Evolutionary conservation across 1,139 yeast genomes (phyloP), one percentile per base, ranked within the genome.

Genomic region (Diutina siamensis): DNA sequence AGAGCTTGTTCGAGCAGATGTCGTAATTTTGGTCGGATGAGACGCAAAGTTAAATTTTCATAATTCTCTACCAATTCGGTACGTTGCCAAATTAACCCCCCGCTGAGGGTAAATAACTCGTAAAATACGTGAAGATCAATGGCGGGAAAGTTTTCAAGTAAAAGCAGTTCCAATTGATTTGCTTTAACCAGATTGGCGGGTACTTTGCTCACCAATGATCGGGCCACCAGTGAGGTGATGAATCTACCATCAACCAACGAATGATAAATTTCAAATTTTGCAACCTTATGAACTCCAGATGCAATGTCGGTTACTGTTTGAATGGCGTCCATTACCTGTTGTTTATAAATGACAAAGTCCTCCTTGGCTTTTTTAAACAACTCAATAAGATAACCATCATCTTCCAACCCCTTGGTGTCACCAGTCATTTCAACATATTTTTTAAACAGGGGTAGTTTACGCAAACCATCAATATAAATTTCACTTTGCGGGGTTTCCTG

Each of bases 371-470:
- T 44, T 3, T 53, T 44, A 41, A 62, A 58, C 17, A 60, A 48
- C 10, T 48, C 48, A 1, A 51, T 44, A 4, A 65, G 47, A 13
- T 48, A 48, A 3, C 51, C 51, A 46, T 62, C 57, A 20, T 55
- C 51, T 4, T 49, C 49, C 18, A 68, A 51, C 31, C 20, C 28
- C 18, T 10, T 15, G 38, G 20, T 45, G 35, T 34, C 40, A 18
- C 4, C 20, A 25, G 27, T 44, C 42, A 3, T 41, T 49, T 69
- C 71, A 32, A 70, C 56, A 49, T 64, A 61, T 19, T 55, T 58
- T 57, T 62, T 64, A 52, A 71, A 71, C 0, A 80, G 74, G 0
- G 76, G 75, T 40, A 77, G 64, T 50, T 65, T 64, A 19, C 72
- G 57, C 28, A 76, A 57, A 8, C 70, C 62, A 22, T 59, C 59